Base-by-base conservation (phyloP, 2,329 filamentous ascomycete species). In the Chlorencoelia australis region DNA sequence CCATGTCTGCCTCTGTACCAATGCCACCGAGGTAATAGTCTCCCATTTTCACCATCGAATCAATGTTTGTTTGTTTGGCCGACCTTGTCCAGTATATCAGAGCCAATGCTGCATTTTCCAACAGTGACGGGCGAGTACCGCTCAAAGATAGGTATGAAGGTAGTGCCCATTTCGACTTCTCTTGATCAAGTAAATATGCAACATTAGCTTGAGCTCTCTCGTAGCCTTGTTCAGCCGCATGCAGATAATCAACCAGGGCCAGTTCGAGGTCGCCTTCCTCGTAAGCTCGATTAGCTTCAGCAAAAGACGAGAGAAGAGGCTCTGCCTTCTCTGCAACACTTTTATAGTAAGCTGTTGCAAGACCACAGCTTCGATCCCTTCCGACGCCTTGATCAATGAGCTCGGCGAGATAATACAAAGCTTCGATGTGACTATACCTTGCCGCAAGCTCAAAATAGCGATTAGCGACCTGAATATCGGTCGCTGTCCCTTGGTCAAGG, bases 11-110 rank as follows among this genome's bases (percentile, higher is more conserved):
- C 6, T 73, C 65, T 1, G 82, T 74, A 3, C 89, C 89, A 16
- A 88, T 73, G 5, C 91, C 91, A 38, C 75, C 63, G 20, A 94
- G 77, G 59, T 98, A 96, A 60, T 96, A 96, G 61, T 98, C 93
- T 25, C 91, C 91, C 82, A 96, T 94, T 63, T 98, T 98, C 47
- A 98, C 83, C 44, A 94, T 70, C 0, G 88, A 84, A 60, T 98
- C 91, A 30, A 94, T 81, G 48, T 98, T 98, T 30, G 79, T 74
- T 57, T 98, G 93, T 47, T 86, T 83, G 2, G 91, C 87, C 7
- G 89, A 95, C 22, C 91, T 78, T 1, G 89, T 95, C 85, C 88
- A 98, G 62, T 94, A 91, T 22, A 94, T 79, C 33, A 98, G 69
- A 31, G 56, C 56, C 21, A 59, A 61, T 3, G 68, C 65, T 1